These are phyloP conservation scores for Suhomyces sp. DNA, from an alignment of 805 yeast species.

Conservation along the genomic window DNA sequence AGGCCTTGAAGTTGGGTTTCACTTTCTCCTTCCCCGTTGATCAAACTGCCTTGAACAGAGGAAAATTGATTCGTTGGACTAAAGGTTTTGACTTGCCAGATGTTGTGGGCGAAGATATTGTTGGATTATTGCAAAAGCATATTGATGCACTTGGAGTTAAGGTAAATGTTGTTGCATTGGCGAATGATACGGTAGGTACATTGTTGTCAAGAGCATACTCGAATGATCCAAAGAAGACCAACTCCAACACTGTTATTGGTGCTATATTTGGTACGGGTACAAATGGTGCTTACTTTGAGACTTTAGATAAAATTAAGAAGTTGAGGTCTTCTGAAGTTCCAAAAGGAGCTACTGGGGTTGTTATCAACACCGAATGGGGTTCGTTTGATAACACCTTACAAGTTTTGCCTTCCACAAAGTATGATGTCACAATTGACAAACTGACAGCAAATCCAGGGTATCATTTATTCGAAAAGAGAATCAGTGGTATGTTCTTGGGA, in stretches of 20 bases:
- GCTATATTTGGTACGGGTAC: slow-evolving; percentile 97
- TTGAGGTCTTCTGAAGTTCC: slow-evolving; percentile 44
- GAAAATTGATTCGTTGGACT: slow-evolving; percentile 91
- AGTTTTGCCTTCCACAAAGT: slow-evolving; percentile 73
- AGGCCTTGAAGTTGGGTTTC: slow-evolving; percentile 73
- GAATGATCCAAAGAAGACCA: slow-evolving; percentile 57
- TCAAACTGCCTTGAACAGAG: slow-evolving; percentile 77
- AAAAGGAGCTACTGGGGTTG: slow-evolving; percentile 65
- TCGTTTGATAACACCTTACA: slow-evolving; percentile 85
- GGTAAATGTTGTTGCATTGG: slow-evolving; percentile 79
- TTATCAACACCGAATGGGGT: slow-evolving; percentile 97
- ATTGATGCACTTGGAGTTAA: slow-evolving; percentile 59
- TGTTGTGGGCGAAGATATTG: slow-evolving; percentile 82
- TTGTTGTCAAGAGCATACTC: slow-evolving; percentile 84
- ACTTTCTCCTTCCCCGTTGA: slow-evolving; percentile 92
- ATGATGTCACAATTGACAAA: slow-evolving; percentile 69
- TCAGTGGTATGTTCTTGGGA: slow-evolving; percentile 90
- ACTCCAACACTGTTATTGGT: slow-evolving; percentile 79
- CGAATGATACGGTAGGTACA: slow-evolving; percentile 96
- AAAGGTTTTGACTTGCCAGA: slow-evolving; percentile 90
- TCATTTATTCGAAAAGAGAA: slow-evolving; percentile 91
- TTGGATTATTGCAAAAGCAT: slow-evolving; percentile 65
- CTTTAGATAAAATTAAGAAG: slow-evolving; percentile 70
- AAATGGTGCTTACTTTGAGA: slow-evolving; percentile 90
- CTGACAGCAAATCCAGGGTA: slow-evolving; percentile 79